Evolutionary conservation across 148 eudicot genomes (phyloP), one percentile per base, ranked within the genome.

Genomic region (Camellia lanceoleosa): DNA sequence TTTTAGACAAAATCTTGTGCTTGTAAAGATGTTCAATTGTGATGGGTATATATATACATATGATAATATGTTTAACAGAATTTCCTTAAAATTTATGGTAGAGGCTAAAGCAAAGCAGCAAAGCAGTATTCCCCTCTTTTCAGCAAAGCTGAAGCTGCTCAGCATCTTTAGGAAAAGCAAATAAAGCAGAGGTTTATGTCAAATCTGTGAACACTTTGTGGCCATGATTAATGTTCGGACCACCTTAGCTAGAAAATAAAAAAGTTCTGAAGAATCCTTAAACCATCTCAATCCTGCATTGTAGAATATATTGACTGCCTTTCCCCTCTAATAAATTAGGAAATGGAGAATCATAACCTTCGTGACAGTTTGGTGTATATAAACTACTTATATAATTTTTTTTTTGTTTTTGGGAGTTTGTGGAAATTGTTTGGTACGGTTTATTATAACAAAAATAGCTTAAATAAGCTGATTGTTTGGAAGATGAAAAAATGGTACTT

Each of bases 81-180:
- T 19, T 46, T 7, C 18, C 20, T 47, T 47, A 11, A 3, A 46
- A 70, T 49, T 16, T 19, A 16, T 18, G 75, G 8, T 62, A 62
- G n/a, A n/a, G 23, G 65, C 23, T n/a, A 16, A 30, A 14, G 30
- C 7, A 62, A 23, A 62, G 65, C 65, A 62, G 65, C 65, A 16
- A 62, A 16, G 38, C 3, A 11, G 42, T 19, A 10, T n/a, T 43
- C 23, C 42, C 73, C 41, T 10, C 19, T 69, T 15, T 42, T 20
- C 58, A 67, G 51, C 46, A n/a, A 59, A 42, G 10, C 65, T 18
- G 73, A 16, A 43, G 64, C 8, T 58, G 65, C 65, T 38, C 3
- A 74, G 47, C n/a, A 61, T 75, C 78, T 75, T 61, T n/a, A 15
- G 65, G 78, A 5, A 61, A 59, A 61, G 63, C 47, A 60, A 8